Conservation (phyloP, 306 rosid genomes). For the Cicer yamashitae region DNA sequence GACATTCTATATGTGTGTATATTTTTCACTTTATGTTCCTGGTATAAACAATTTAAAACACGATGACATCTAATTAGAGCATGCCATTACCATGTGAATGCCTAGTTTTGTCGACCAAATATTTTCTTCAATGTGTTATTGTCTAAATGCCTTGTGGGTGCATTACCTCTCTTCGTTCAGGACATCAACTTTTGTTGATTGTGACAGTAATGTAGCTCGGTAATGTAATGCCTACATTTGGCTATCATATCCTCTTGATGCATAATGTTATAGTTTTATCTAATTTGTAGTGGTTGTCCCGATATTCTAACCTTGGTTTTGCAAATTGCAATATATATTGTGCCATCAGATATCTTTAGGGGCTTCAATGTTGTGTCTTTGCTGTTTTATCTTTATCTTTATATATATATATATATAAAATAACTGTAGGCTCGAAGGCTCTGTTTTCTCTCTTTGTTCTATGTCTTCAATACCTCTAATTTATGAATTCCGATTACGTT, state of each 20-base stretch:
- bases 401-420: neutral
- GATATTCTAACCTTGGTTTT: neutral
- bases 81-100: neutral
- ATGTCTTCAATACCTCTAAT: neutral
- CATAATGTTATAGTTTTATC: neutral
- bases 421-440: neutral
- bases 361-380: too few relatives aligned
- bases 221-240: neutral
- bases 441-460: neutral
- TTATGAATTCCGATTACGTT: neutral
- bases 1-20: constrained; percentile 18
- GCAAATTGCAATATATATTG: neutral
- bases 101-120: constrained; percentile 1
- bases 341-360: too few relatives aligned
- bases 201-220: neutral
- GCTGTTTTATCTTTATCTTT: too few relatives aligned
- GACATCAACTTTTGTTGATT: neutral
- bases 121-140: neutral
- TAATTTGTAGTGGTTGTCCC: neutral
- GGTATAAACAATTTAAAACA: neutral
- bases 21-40: constrained; percentile 28
- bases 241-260: neutral
- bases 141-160: neutral
- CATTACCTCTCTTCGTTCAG: constrained; percentile 5
- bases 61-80: constrained; percentile 23